Conservation (phyloP, 768 basidiomycete species). For the Agrocybe praecox region DNA sequence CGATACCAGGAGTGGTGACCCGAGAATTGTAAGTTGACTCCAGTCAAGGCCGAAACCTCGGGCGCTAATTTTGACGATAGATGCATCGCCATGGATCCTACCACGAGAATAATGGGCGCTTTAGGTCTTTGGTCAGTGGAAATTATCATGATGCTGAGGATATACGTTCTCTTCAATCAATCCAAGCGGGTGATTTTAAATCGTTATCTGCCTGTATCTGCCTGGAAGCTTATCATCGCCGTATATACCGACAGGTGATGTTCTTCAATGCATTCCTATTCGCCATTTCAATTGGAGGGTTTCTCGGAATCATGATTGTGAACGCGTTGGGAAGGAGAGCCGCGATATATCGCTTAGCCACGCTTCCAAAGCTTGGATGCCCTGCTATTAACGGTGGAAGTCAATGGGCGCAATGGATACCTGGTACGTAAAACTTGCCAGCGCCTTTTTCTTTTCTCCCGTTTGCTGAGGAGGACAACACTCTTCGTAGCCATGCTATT, state of each 20-base stretch:
- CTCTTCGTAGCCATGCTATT: slow-evolving; percentile 34
- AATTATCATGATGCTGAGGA: slow-evolving; percentile 48
- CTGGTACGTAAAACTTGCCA: slow-evolving; percentile 32
- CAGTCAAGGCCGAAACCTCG: background rate
- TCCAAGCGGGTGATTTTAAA: slow-evolving; percentile 35
- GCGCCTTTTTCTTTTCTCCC: background rate
- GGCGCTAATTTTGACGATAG: slow-evolving; percentile 21
- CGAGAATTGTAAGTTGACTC: slow-evolving; percentile 32
- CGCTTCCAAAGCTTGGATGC: slow-evolving; percentile 42
- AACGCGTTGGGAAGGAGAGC: slow-evolving; percentile 36
- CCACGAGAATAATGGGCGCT: slow-evolving; percentile 43
- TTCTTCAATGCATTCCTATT: slow-evolving; percentile 41
- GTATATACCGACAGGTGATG: slow-evolving; percentile 28
- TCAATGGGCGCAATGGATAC: slow-evolving; percentile 48
- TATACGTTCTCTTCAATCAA: slow-evolving; percentile 44
- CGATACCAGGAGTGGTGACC: slow-evolving; percentile 36
- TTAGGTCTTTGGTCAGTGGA: slow-evolving; percentile 50
- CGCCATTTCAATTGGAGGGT: slow-evolving; percentile 39
- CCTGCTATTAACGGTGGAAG: slow-evolving; percentile 41
- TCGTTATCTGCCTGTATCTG: background rate
- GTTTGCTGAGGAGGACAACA: background rate
- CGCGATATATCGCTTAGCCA: slow-evolving; percentile 37
- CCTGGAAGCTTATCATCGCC: background rate
- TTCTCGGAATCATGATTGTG: slow-evolving; percentile 41
- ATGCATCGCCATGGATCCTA: slow-evolving; percentile 45